Percentiles rank a stretch among this genome's conserved stretches.
phyloP scores from a whole-genome alignment of 345 rosid species.

The Boechera retrofracta region DNA sequence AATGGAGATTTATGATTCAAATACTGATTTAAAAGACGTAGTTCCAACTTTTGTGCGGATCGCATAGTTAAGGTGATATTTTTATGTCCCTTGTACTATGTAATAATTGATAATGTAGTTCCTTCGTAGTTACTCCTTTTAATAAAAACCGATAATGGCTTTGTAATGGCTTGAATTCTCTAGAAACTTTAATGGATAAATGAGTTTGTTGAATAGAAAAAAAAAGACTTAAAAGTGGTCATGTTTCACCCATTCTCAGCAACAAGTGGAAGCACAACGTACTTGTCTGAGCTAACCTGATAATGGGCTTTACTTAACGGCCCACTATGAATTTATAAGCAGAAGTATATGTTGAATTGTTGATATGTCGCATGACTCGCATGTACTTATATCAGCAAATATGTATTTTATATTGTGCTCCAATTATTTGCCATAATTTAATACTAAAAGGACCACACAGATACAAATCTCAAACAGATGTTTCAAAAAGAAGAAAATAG shows the following conservation, averaged over 20 bases:
- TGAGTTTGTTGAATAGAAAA: too few species aligned
- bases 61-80: too few species aligned
- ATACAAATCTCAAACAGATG: not conserved
- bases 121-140: too few species aligned
- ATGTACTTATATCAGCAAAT: slow-evolving; percentile 11
- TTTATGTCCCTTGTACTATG: too few species aligned
- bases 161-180: too few species aligned
- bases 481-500: not conserved
- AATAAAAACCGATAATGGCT: too few species aligned
- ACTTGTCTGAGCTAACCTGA: not conserved
- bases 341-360: not conserved
- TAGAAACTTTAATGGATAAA: too few species aligned
- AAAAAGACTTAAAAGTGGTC: not conserved
- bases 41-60: too few species aligned
- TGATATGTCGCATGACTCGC: not conserved
- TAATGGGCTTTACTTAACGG: slow-evolving; percentile 11
- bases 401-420: not conserved
- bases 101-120: too few species aligned
- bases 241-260: slow-evolving; percentile 11
- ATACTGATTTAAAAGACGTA: too few species aligned
- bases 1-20: too few species aligned
- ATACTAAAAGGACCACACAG: not conserved
- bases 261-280: slow-evolving; percentile 27
- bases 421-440: not conserved
- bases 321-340: not conserved